phyloP scores from a whole-genome alignment of 345 rosid species.

The Xanthoceras sorbifolium region DNA sequence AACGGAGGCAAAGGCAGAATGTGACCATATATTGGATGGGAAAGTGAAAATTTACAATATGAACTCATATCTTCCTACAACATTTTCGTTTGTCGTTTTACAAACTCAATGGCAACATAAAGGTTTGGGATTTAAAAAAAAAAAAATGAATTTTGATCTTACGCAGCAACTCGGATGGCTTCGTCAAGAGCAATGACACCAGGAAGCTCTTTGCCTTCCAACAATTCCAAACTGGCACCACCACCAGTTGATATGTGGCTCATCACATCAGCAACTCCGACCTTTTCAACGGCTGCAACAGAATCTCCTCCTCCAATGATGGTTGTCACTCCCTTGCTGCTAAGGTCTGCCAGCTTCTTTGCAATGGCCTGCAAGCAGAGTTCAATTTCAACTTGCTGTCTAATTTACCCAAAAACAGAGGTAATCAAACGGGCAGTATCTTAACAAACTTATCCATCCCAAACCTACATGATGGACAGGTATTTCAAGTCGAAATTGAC shows the following conservation, averaged over 20 bases:
- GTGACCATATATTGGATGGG: slow-evolving; percentile 12
- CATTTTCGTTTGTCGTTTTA: slow-evolving; percentile 21
- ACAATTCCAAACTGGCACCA: slow-evolving; percentile 88
- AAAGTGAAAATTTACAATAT: slow-evolving; percentile 28
- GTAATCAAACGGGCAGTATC: background rate
- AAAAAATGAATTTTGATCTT: slow-evolving; percentile 26
- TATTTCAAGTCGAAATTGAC: background rate
- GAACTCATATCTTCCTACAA: slow-evolving; percentile 23
- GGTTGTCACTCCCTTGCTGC: slow-evolving; percentile 79
- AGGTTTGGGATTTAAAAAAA: background rate
- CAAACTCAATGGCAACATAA: slow-evolving; percentile 16
- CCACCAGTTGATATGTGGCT: slow-evolving; percentile 94
- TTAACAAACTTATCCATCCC: background rate
- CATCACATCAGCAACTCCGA: slow-evolving; percentile 76
- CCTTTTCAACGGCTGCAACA: slow-evolving; percentile 82
- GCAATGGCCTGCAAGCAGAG: slow-evolving; percentile 64
- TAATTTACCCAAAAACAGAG: background rate
- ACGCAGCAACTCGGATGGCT: slow-evolving; percentile 52
- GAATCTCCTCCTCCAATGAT: slow-evolving; percentile 93
- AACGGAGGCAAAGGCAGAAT: slow-evolving; percentile 9
- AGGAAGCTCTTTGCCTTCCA: slow-evolving; percentile 84
- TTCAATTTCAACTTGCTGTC: background rate
- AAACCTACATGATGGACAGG: background rate
- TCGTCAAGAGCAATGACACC: slow-evolving; percentile 86
- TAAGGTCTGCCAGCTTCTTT: slow-evolving; percentile 88